Conservation (phyloP, 2,329 filamentous ascomycete species). For the Macrophomina tecta region DNA sequence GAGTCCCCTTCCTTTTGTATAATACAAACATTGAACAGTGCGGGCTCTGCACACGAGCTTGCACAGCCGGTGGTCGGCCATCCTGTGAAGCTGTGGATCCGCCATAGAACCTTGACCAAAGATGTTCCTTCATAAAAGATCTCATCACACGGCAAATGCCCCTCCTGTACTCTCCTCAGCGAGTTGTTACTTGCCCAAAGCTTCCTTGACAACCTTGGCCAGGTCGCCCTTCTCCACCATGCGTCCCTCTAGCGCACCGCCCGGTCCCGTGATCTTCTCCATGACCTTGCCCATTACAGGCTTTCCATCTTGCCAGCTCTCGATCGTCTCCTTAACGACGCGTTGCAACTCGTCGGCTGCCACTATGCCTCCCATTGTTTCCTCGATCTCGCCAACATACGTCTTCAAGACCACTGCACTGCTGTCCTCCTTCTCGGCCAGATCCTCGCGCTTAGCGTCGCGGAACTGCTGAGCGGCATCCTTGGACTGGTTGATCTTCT, state of each 20-base stretch:
- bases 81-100: background rate
- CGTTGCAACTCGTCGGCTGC: constrained; percentile 63
- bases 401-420: constrained; percentile 70
- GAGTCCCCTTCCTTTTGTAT: background rate
- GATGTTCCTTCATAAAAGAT: background rate
- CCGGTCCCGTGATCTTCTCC: constrained; percentile 56
- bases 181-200: background rate
- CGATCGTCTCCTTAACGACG: constrained; percentile 60
- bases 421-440: constrained; percentile 72
- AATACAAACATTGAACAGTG: constrained; percentile 12
- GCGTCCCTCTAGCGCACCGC: constrained; percentile 64
- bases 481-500: constrained; percentile 63
- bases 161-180: background rate
- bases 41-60: background rate
- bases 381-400: constrained; percentile 65
- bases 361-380: constrained; percentile 47
- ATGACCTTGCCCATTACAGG: constrained; percentile 65
- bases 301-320: constrained; percentile 53
- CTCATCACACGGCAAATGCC: background rate
- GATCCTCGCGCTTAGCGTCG: constrained; percentile 67
- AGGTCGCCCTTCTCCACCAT: constrained; percentile 68
- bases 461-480: constrained; percentile 70
- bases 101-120: background rate
- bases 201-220: constrained; percentile 65
- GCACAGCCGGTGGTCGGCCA: background rate